Conservation (phyloP, 176 grass and related monocot genomes). For the Areca catechu region DNA sequence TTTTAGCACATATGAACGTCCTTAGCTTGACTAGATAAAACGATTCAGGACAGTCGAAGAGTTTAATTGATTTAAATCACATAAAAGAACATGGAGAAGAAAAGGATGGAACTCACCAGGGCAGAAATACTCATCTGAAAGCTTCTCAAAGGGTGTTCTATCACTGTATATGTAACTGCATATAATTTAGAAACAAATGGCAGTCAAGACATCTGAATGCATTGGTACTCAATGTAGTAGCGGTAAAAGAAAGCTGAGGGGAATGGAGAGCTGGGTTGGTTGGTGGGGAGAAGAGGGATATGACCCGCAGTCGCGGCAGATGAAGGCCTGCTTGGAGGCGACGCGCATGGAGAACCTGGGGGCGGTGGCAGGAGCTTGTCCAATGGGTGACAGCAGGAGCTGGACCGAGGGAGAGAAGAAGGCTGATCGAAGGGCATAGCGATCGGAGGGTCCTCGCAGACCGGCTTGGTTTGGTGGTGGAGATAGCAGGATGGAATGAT, state of each 20-base stretch:
- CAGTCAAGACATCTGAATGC: no score
- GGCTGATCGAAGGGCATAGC: slow-evolving; percentile 29
- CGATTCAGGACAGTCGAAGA: no score
- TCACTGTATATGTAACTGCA: slow-evolving; percentile 90
- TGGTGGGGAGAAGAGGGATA: background rate
- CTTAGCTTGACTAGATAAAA: no score
- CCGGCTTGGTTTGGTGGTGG: background rate
- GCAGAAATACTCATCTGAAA: slow-evolving; percentile 74
- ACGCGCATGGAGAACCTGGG: slow-evolving; percentile 61
- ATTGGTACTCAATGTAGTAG: no score
- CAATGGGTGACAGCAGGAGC: slow-evolving; percentile 18
- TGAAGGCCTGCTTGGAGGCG: slow-evolving; percentile 68
- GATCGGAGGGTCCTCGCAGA: slow-evolving; percentile 10
- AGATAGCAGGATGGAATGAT: slow-evolving; percentile 14
- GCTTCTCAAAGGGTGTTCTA: slow-evolving; percentile 86
- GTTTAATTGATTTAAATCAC: no score
- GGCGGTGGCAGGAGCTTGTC: slow-evolving; percentile 10
- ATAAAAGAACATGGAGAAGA: background rate
- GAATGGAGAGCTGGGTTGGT: background rate
- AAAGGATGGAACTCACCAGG: slow-evolving; percentile 42
- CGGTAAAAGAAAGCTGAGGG: background rate
- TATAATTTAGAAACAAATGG: background rate
- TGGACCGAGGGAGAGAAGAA: slow-evolving; percentile 32
- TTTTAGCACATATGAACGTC: no score
- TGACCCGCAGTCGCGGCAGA: slow-evolving; percentile 95